Conservation (phyloP, 208 protist species). For the Trypanosoma melophagium region DNA sequence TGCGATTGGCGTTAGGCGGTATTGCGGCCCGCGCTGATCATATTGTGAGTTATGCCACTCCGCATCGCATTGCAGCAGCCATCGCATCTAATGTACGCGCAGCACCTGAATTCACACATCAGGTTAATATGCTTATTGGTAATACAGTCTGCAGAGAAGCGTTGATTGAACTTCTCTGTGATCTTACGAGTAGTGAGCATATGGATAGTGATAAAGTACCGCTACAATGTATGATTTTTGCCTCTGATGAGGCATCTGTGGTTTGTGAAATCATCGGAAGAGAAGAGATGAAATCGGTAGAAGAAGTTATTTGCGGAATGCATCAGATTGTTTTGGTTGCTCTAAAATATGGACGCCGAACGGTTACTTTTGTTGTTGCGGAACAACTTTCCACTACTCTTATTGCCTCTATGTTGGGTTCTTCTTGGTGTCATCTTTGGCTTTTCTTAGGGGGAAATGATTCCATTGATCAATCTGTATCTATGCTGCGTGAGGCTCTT, state of each 20-base stretch:
- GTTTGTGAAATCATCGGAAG: conserved; percentile 31
- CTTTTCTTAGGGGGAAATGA: not conserved
- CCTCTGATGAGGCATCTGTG: conserved; percentile 40
- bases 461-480: conserved; percentile 4
- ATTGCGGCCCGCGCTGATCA: conserved; percentile 27
- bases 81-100: conserved; percentile 36
- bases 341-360: conserved; percentile 17
- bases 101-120: conserved; percentile 36
- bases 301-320: conserved; percentile 14
- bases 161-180: conserved; percentile 4
- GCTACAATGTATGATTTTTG: conserved; percentile 64
- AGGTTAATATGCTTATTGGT: conserved; percentile 40
- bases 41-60: conserved; percentile 45
- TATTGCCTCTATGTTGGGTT: conserved; percentile 23
- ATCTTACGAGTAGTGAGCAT: conserved; percentile 11
- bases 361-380: conserved; percentile 20
- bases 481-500: conserved; percentile 23
- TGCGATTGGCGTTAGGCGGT: conserved; percentile 30
- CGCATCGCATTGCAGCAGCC: conserved; percentile 37
- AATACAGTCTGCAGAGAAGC: conserved; percentile 4
- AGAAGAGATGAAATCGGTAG: conserved; percentile 22
- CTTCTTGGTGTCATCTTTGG: conserved; percentile 19
- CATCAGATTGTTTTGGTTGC: conserved; percentile 27
- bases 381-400: conserved; percentile 30
- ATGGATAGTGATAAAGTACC: conserved; percentile 7